Evolutionary conservation across 108 stramenopile genomes (phyloP).

Genomic region (Discostella pseudostelligera): DNA sequence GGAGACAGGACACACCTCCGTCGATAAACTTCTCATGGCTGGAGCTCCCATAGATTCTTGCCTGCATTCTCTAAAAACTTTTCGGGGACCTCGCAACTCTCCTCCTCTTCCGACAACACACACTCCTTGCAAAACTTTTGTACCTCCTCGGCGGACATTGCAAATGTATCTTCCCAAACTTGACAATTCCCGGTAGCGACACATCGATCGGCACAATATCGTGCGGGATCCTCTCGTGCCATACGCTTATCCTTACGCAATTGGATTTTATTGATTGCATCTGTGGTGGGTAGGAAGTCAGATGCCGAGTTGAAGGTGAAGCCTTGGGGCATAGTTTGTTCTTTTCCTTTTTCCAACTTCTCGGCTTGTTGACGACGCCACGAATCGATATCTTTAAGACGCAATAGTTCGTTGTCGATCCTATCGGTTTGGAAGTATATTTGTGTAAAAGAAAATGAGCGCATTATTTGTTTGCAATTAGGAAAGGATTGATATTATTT

Average conservation of each 20-base stretch:
- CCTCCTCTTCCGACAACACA: constrained; percentile 67
- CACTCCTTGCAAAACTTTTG: constrained; percentile 76
- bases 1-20: not conserved
- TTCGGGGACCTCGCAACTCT: constrained; percentile 69
- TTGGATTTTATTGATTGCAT: constrained; percentile 28
- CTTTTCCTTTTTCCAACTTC: constrained; percentile 21
- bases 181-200: constrained; percentile 81
- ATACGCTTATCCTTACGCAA: constrained; percentile 54
- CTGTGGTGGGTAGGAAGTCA: constrained; percentile 17
- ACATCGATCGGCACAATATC: constrained; percentile 83
- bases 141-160: constrained; percentile 61
- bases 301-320: constrained; percentile 30
- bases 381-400: constrained; percentile 16
- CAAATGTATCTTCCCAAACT: constrained; percentile 68
- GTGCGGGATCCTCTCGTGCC: constrained; percentile 60
- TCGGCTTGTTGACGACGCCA: constrained; percentile 23
- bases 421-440: constrained; percentile 8
- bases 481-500: no score
- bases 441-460: no score
- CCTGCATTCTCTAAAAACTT: constrained; percentile 43
- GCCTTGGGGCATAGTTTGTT: constrained; percentile 14
- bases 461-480: no score
- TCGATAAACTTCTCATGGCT: not conserved
- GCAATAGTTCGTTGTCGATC: constrained; percentile 32
- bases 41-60: constrained; percentile 32